These are phyloP conservation scores for Decorospora gaudefroyi DNA, from an alignment of 2,329 filamentous ascomycete genomes.

Conservation along the genomic window DNA sequence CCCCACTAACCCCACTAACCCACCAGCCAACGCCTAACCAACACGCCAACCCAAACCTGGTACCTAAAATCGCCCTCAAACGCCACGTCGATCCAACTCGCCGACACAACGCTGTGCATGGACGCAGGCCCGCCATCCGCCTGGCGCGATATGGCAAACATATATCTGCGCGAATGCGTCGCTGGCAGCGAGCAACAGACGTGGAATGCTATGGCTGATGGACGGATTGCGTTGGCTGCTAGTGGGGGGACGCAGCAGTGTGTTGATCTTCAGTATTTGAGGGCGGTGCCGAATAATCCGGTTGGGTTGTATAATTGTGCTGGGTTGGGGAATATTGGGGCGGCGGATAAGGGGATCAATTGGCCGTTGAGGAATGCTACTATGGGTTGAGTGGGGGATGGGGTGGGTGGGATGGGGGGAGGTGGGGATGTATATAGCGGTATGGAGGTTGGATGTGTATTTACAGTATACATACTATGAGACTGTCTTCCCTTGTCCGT, in stretches of 20 bases:
- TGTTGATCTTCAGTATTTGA: slow-evolving; percentile 41
- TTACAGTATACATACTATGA: no score
- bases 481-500: no score
- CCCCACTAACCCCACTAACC: background rate
- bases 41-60: slow-evolving; percentile 36
- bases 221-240: slow-evolving; percentile 27
- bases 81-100: slow-evolving; percentile 34
- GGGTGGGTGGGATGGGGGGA: no score
- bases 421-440: no score
- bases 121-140: slow-evolving; percentile 37
- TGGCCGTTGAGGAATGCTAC: slow-evolving; percentile 39
- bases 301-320: slow-evolving; percentile 42
- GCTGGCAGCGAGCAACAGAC: slow-evolving; percentile 30
- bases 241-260: slow-evolving; percentile 24
- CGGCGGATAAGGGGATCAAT: slow-evolving; percentile 43
- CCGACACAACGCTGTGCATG: slow-evolving; percentile 35
- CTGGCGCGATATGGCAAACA: slow-evolving; percentile 42
- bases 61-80: slow-evolving; percentile 28
- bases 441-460: no score
- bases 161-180: slow-evolving; percentile 33
- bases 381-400: no score
- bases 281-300: slow-evolving; percentile 38
- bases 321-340: slow-evolving; percentile 37
- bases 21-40: slow-evolving; percentile 32
- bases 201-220: slow-evolving; percentile 37